Percentiles rank a stretch among this genome's conserved stretches.
phyloP scores from a whole-genome alignment of 2,329 filamentous ascomycete species.

The Tricladium varicosporioides region DNA sequence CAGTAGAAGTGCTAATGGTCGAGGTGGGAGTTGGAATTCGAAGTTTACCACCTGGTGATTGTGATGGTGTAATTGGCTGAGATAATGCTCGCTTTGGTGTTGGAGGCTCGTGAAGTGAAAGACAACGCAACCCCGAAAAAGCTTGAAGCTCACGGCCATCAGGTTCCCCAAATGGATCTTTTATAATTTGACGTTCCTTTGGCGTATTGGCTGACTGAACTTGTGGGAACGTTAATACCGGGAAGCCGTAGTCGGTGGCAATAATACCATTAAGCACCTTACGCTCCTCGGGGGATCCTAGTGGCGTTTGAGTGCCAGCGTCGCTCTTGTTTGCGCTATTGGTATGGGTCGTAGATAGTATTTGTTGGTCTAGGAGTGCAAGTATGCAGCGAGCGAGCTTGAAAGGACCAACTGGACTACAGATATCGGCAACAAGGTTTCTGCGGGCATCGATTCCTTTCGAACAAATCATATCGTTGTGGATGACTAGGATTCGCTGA shows the following conservation, averaged over 20 bases:
- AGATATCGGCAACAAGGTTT: constrained; percentile 16
- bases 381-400: constrained; percentile 29
- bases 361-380: constrained; percentile 17
- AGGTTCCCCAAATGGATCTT: no score
- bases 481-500: constrained; percentile 22
- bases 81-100: background rate
- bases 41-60: no score
- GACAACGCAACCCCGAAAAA: background rate
- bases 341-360: background rate
- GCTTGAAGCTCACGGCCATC: background rate
- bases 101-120: background rate
- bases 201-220: background rate
- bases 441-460: background rate
- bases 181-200: background rate
- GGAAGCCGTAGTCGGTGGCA: constrained; percentile 24
- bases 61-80: background rate
- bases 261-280: constrained; percentile 18
- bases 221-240: background rate
- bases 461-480: constrained; percentile 18
- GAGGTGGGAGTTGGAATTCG: background rate
- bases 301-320: constrained; percentile 25
- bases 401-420: constrained; percentile 27
- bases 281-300: constrained; percentile 23
- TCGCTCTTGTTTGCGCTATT: constrained; percentile 1
- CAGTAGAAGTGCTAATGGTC: background rate